Conservation (phyloP, 148 eudicot genomes). For the Rhododendron vialii region DNA sequence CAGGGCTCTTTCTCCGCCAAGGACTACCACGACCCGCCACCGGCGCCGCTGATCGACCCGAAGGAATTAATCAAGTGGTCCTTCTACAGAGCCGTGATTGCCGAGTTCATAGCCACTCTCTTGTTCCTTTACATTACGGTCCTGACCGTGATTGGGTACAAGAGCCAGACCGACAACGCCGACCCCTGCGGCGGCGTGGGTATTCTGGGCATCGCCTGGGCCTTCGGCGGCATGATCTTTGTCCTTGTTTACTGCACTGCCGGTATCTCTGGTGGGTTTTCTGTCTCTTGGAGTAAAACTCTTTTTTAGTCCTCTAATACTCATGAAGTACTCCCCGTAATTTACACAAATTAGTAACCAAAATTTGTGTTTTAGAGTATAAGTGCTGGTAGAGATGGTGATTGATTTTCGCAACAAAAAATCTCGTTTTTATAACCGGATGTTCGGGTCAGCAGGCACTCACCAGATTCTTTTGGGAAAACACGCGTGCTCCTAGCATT, state of each 20-base stretch:
- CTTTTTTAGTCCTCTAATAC: neutral
- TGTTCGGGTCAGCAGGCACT: too few species aligned
- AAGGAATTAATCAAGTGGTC: conserved; percentile 16
- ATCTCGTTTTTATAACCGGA: too few species aligned
- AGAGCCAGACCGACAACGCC: conserved; percentile 20
- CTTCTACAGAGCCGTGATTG: conserved; percentile 23
- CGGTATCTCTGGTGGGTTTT: conserved; percentile 18
- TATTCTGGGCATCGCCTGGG: conserved; percentile 23
- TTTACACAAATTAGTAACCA: neutral
- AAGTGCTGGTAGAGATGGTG: neutral
- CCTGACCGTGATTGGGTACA: conserved; percentile 36
- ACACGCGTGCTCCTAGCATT: too few species aligned
- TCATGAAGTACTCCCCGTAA: neutral
- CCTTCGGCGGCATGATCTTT: conserved; percentile 28
- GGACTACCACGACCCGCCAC: conserved; percentile 30
- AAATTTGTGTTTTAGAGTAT: neutral
- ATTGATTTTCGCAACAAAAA: neutral
- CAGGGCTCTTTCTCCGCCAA: conserved; percentile 27
- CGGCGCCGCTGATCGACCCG: conserved; percentile 26
- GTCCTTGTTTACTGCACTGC: conserved; percentile 26
- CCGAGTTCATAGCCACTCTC: conserved; percentile 31
- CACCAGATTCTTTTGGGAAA: too few species aligned
- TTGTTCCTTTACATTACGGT: conserved; percentile 37
- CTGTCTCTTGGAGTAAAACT: neutral
- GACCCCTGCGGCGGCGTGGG: conserved; percentile 23